phyloP scores from a whole-genome alignment of 139 green algal species.

The Closterium sp. region DNA sequence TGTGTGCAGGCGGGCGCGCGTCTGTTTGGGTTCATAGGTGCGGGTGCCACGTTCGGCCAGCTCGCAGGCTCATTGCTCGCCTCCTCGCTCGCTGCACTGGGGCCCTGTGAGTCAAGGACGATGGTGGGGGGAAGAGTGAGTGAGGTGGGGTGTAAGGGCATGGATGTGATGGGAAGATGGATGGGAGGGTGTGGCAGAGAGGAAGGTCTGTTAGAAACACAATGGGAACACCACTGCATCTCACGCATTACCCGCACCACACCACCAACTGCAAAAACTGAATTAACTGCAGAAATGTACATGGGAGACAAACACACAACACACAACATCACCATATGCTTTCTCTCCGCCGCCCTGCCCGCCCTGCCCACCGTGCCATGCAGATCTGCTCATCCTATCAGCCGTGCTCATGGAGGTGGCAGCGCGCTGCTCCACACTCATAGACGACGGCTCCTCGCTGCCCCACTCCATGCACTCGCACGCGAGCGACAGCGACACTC shows the following conservation, averaged over 20 bases:
- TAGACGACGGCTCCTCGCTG: not conserved
- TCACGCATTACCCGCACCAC: not conserved
- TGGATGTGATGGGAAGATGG: not conserved
- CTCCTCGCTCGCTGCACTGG: constrained; percentile 12
- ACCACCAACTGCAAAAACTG: not conserved
- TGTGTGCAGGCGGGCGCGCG: constrained; percentile 49
- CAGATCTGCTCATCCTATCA: constrained; percentile 23
- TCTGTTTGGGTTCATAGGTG: constrained; percentile 66
- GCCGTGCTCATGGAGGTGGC: constrained; percentile 35
- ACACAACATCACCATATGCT: not conserved
- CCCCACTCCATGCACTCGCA: not conserved
- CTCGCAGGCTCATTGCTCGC: constrained; percentile 64
- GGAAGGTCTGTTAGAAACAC: not conserved
- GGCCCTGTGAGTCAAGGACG: not conserved
- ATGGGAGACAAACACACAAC: no score
- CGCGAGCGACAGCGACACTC: not conserved
- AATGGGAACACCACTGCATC: not conserved
- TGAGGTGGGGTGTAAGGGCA: not conserved
- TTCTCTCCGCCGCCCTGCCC: not conserved
- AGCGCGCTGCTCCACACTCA: constrained; percentile 8
- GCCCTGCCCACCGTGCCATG: not conserved
- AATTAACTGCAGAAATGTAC: no score
- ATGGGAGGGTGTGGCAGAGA: not conserved
- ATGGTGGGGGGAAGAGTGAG: no score
- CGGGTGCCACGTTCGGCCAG: constrained; percentile 61